Conservation (phyloP, 179 eudicot genomes). For the Gypsophila paniculata region DNA sequence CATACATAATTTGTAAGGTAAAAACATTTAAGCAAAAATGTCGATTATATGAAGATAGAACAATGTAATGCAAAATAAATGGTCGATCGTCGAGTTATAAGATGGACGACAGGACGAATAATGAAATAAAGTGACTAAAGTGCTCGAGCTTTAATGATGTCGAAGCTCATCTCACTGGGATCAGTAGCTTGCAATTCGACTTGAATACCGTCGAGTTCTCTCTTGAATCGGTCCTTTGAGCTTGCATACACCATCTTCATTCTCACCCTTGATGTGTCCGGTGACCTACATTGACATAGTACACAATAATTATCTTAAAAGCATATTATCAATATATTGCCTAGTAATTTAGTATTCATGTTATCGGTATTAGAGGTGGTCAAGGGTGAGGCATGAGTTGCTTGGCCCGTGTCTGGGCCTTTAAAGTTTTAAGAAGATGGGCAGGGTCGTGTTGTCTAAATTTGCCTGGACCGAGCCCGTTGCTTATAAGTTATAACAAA, state of each 20-base stretch:
- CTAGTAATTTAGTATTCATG: too few species aligned
- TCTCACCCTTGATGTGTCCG: constrained; percentile 66
- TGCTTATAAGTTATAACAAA: too few species aligned
- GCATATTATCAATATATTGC: too few species aligned
- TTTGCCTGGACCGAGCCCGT: too few species aligned
- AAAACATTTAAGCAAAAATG: constrained; percentile 19
- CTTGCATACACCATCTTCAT: constrained; percentile 95
- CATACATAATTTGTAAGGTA: constrained; percentile 10
- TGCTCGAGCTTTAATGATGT: constrained; percentile 64
- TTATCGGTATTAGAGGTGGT: too few species aligned
- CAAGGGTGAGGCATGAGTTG: too few species aligned
- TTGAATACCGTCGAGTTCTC: constrained; percentile 83
- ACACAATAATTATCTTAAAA: too few species aligned
- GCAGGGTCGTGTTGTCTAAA: too few species aligned
- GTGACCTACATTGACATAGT: constrained; percentile 42
- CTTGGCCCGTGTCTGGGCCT: too few species aligned
- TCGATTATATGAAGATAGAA: constrained; percentile 17
- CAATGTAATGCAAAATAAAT: constrained; percentile 13
- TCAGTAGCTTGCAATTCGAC: constrained; percentile 85
- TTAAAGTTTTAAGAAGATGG: too few species aligned
- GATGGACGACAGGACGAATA: too few species aligned
- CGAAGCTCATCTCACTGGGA: constrained; percentile 82
- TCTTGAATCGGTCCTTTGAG: constrained; percentile 86
- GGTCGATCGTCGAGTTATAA: too few species aligned
- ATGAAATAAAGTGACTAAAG: constrained; percentile 6